Conservation (phyloP, 352 stramenopile species). For the Phytophthora sp. region DNA sequence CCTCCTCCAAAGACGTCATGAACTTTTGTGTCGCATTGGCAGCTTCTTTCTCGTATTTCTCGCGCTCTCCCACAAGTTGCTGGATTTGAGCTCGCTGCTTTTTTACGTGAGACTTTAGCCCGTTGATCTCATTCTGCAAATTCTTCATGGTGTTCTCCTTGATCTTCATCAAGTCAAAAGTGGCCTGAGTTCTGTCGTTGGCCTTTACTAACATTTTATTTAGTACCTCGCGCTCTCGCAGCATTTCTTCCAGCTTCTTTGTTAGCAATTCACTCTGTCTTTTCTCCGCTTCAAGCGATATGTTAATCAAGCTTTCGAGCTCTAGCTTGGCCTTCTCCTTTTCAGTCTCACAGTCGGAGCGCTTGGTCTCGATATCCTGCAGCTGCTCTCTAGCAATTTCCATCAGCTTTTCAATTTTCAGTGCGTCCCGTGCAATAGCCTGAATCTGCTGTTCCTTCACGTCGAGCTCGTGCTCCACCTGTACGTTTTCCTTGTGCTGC, state of each 20-base stretch:
- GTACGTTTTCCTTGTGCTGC: conserved; percentile 75
- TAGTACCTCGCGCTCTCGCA: conserved; percentile 79
- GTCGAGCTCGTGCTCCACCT: conserved; percentile 64
- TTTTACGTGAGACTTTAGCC: conserved; percentile 83
- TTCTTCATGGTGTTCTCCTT: conserved; percentile 93
- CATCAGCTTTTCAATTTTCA: conserved; percentile 80
- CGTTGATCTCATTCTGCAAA: conserved; percentile 89
- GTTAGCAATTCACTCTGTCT: conserved; percentile 75
- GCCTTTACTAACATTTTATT: conserved; percentile 91
- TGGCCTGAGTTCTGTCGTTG: conserved; percentile 76
- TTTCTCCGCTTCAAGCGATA: conserved; percentile 60
- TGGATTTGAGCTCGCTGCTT: conserved; percentile 83
- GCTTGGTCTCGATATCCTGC: conserved; percentile 65
- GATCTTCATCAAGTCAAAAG: conserved; percentile 92
- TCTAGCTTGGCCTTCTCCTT: conserved; percentile 70
- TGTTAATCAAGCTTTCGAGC: conserved; percentile 72
- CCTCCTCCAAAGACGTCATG: conserved; percentile 81
- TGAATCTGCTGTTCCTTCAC: conserved; percentile 60
- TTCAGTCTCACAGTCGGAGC: conserved; percentile 61
- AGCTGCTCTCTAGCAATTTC: conserved; percentile 79
- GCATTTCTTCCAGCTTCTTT: conserved; percentile 84
- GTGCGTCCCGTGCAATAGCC: conserved; percentile 57
- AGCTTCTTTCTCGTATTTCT: conserved; percentile 91
- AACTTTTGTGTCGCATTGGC: conserved; percentile 80
- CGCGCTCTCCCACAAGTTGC: conserved; percentile 81